Conservation (phyloP, 2,329 filamentous ascomycete genomes). For the Hirsutella rhossiliensis region DNA sequence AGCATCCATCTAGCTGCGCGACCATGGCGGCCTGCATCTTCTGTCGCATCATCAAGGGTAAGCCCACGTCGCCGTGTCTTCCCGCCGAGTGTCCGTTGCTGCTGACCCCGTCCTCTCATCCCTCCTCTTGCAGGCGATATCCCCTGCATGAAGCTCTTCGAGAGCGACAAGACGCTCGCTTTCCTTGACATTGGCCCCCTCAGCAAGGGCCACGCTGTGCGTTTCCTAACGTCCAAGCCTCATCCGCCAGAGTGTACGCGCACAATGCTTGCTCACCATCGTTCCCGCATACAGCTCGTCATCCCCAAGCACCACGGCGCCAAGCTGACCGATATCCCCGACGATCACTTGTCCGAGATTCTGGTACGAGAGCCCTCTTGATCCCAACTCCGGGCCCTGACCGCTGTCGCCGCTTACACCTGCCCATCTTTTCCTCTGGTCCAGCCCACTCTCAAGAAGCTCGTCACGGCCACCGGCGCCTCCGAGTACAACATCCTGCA, state of each 20-base stretch:
- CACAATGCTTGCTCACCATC: too few relatives aligned
- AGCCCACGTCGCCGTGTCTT: constrained; percentile 1
- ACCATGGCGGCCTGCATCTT: constrained; percentile 63
- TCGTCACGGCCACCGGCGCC: constrained; percentile 65
- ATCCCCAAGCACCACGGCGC: constrained; percentile 92
- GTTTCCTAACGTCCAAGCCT: constrained; percentile 13
- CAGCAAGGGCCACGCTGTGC: constrained; percentile 77
- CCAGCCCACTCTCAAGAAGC: constrained; percentile 57
- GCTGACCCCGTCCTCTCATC: neutral
- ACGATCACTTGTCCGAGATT: constrained; percentile 73
- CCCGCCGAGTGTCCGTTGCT: neutral
- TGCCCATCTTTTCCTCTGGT: neutral
- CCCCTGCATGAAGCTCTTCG: constrained; percentile 90
- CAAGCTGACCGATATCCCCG: constrained; percentile 86
- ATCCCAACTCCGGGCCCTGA: neutral
- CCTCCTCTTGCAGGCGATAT: constrained; percentile 60
- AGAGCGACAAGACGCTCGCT: constrained; percentile 84
- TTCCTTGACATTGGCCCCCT: constrained; percentile 95
- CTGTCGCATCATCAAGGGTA: constrained; percentile 95
- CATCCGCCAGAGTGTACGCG: too few relatives aligned
- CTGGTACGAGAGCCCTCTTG: constrained; percentile 37
- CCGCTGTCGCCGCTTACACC: neutral
- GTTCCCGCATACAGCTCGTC: constrained; percentile 53
- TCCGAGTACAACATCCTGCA: constrained; percentile 87
- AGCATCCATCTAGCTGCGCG: too few relatives aligned